Evolutionary conservation across 257 asterid genomes (phyloP).

Genomic region (Solanum sparsipilum): DNA sequence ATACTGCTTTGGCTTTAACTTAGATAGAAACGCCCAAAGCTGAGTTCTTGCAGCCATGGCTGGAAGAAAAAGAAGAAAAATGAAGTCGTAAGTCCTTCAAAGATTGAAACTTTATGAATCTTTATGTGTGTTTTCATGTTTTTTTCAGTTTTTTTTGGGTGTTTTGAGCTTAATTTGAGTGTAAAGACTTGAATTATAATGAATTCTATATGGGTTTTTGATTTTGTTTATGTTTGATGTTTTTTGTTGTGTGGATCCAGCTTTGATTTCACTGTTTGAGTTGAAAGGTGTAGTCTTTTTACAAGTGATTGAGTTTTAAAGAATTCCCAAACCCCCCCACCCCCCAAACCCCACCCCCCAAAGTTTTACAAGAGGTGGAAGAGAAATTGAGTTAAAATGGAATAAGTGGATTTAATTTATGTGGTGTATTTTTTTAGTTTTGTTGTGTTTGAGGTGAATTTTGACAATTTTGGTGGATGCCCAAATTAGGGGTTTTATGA

Average conservation of each 20-base stretch:
- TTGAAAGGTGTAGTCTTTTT: background rate
- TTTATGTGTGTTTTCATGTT: background rate
- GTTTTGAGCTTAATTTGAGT: background rate
- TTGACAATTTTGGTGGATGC: background rate
- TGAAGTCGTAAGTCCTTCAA: background rate
- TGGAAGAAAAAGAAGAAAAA: slow-evolving; percentile 4
- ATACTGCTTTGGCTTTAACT: background rate
- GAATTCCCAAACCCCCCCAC: background rate
- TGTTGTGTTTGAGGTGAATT: background rate
- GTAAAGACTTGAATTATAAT: background rate
- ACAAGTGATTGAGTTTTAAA: background rate
- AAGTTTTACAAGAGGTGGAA: background rate
- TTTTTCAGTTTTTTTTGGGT: background rate
- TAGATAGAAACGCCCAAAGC: background rate
- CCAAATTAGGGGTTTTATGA: background rate
- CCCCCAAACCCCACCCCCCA: background rate
- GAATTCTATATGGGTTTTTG: background rate
- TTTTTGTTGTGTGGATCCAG: slow-evolving; percentile 1
- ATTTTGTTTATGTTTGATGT: background rate
- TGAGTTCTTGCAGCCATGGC: background rate
- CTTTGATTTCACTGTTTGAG: background rate
- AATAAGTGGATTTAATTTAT: background rate
- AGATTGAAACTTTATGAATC: background rate
- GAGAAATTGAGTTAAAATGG: background rate
- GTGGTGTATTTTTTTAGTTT: background rate